phyloP scores from a whole-genome alignment of 192 early-diverging fungal genomes.

The Coemansia sp. region DNA sequence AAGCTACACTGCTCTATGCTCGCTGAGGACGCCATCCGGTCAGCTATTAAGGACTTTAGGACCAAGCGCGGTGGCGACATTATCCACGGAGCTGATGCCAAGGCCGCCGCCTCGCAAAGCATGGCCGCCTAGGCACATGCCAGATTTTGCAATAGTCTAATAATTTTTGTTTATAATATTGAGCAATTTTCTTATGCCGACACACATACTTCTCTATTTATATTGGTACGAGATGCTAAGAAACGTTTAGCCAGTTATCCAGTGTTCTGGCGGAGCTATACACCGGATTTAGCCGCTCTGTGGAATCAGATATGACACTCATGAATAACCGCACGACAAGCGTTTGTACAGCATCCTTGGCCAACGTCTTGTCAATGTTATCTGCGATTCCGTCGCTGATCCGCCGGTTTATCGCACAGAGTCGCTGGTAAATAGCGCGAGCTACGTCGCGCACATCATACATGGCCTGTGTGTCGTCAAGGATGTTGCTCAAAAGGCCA shows the following conservation, averaged over 20 bases:
- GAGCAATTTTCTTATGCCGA: background rate
- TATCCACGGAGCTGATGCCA: constrained; percentile 18
- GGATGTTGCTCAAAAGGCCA: constrained; percentile 39
- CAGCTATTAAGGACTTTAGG: constrained; percentile 96
- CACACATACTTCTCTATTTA: background rate
- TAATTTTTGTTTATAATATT: background rate
- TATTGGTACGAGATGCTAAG: background rate
- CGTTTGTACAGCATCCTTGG: constrained; percentile 51
- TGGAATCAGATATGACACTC: constrained; percentile 23
- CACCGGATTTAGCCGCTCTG: background rate
- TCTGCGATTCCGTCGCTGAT: constrained; percentile 44
- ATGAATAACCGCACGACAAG: constrained; percentile 35
- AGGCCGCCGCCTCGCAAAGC: constrained; percentile 15
- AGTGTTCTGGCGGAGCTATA: constrained; percentile 11
- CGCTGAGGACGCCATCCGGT: constrained; percentile 98
- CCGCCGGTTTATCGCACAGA: constrained; percentile 26
- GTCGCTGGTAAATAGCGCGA: constrained; percentile 18
- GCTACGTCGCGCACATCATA: constrained; percentile 23
- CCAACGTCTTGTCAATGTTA: constrained; percentile 45
- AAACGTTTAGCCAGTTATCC: constrained; percentile 13
- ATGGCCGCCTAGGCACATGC: background rate
- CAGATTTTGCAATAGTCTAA: background rate
- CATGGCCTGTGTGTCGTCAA: constrained; percentile 31
- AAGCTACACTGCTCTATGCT: constrained; percentile 99
- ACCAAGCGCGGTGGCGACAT: constrained; percentile 68